These are phyloP conservation scores for Lipomyces japonicus DNA, from an alignment of 805 yeast genomes.

Conservation along the genomic window DNA sequence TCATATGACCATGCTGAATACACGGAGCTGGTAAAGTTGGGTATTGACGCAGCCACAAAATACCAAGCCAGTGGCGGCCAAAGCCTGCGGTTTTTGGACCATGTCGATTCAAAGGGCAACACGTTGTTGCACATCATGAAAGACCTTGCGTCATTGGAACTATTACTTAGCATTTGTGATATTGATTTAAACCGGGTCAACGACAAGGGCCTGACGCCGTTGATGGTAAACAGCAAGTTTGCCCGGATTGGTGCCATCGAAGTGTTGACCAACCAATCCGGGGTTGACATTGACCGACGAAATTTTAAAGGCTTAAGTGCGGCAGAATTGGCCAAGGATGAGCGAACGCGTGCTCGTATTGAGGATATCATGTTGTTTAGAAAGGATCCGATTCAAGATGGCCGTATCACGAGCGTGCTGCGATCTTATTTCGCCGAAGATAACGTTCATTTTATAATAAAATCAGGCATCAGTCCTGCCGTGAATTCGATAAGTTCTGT, in stretches of 20 bases:
- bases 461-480: conserved; percentile 25
- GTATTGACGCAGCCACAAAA: conserved; percentile 38
- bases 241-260: conserved; percentile 59
- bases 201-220: conserved; percentile 57
- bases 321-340: conserved; percentile 38
- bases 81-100: conserved; percentile 45
- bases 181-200: conserved; percentile 61
- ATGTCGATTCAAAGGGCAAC: conserved; percentile 69
- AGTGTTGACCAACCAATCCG: conserved; percentile 47
- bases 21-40: conserved; percentile 44
- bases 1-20: conserved; percentile 77
- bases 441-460: conserved; percentile 28
- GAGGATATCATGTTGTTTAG: conserved; percentile 28
- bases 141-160: conserved; percentile 42
- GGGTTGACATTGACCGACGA: conserved; percentile 45
- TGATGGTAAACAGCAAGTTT: conserved; percentile 67
- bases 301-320: conserved; percentile 36
- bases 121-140: conserved; percentile 70
- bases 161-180: conserved; percentile 42
- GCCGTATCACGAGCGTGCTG: conserved; percentile 27
- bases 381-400: conserved; percentile 16
- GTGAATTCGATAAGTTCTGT: conserved; percentile 30
- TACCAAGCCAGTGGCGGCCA: conserved; percentile 25
- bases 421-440: conserved; percentile 29
- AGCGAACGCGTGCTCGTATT: conserved; percentile 28